Base-by-base conservation (phyloP, 129 eudicot species). In the Helichrysum umbraculigerum region DNA sequence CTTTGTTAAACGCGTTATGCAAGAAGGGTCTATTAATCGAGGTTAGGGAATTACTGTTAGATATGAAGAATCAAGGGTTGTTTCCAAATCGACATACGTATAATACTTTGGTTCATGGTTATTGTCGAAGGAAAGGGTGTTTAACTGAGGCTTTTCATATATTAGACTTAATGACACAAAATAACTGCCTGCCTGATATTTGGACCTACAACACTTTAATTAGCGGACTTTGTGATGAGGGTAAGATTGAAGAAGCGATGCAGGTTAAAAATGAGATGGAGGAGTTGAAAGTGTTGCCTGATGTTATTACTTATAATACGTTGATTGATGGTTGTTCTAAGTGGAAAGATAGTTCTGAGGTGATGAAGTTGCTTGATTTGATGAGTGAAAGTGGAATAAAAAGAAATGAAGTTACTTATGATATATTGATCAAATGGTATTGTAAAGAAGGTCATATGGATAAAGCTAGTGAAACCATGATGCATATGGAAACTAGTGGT, bases 121-220 rank as follows among this genome's bases (percentile, higher is more conserved):
- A 87, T 70, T 93, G 97, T 84, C 37, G 41, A 15, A 84, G 86
- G 41, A 81, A 81, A 84, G 96, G 96, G 64, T 83, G 84, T 87
- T 79, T 90, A 77, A 76, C 73, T 74, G 97, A 90, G 33, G 98
- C 96, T 33, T 82, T 79, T 20, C 64, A 83, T 70, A 37, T 93
- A 60, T 58, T 93, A 30, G 91, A 93, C 71, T 62, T 93, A 71
- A 93, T 93, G 98, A 85, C 81, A 6, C 90, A 82, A 75, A 82
- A 83, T 70, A 81, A 81, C 68, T 37, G 78, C 29, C 75, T 85
- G 78, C 97, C 98, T 10, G 96, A 93, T 81, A 66, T 84, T 83
- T 87, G 92, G 96, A 93, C 98, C n/a, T 93, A 87, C 76, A 93
- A 90, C 70, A 86, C 82, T 52, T 69, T 90, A 82, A 78, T 88